phyloP scores from a whole-genome alignment of 1,139 yeast genomes.

The Candida anutae region DNA sequence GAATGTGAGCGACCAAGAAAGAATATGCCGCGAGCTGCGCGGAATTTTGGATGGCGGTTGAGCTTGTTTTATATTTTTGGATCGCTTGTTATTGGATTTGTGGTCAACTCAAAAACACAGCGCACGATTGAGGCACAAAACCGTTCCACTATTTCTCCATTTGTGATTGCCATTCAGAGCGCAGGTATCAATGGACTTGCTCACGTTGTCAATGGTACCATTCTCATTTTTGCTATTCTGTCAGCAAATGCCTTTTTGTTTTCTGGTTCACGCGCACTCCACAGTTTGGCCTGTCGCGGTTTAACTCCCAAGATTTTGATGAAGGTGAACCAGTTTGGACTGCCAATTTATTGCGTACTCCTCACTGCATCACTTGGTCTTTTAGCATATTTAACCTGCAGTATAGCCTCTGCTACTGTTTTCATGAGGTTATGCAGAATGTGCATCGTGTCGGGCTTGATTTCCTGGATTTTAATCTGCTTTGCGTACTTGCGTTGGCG shows the following conservation, averaged over 20 bases:
- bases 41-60: constrained; percentile 40
- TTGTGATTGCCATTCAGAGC: constrained; percentile 43
- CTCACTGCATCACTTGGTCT: constrained; percentile 40
- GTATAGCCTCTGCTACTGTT: constrained; percentile 46
- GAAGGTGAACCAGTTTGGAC: constrained; percentile 51
- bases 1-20: constrained; percentile 40
- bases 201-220: constrained; percentile 61
- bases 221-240: constrained; percentile 60
- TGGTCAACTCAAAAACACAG: constrained; percentile 28
- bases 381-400: constrained; percentile 55
- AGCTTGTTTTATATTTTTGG: constrained; percentile 40
- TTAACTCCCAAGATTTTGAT: constrained; percentile 55
- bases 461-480: constrained; percentile 55
- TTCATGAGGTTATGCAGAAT: constrained; percentile 64
- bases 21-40: constrained; percentile 40
- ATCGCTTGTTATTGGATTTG: constrained; percentile 40
- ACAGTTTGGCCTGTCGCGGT: constrained; percentile 54
- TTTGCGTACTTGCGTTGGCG: constrained; percentile 47
- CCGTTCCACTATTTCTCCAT: constrained; percentile 44
- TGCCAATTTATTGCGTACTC: constrained; percentile 47
- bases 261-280: constrained; percentile 62
- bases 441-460: constrained; percentile 62
- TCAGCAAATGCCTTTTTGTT: constrained; percentile 70
- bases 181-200: constrained; percentile 57
- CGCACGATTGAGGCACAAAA: constrained; percentile 25